Evolutionary conservation across 2,329 filamentous ascomycete genomes (phyloP).

Genomic region (Didymosphaeria variabile): DNA sequence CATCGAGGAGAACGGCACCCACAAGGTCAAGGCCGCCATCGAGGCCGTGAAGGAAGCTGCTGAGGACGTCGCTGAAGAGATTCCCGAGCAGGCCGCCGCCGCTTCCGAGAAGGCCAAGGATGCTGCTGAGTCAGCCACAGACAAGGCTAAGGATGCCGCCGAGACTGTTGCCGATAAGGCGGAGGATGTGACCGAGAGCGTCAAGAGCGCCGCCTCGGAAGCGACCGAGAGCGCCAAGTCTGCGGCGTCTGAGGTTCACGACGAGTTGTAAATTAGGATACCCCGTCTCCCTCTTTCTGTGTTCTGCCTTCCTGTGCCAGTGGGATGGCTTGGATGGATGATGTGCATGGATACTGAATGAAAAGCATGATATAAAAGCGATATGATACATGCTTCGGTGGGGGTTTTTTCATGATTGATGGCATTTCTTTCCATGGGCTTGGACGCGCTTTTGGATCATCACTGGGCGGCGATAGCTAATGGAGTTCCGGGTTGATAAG

Average conservation of each 20-base stretch:
- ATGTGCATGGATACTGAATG: constrained; percentile 12
- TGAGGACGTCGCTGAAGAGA: constrained; percentile 48
- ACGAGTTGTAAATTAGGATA: constrained; percentile 74
- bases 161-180: constrained; percentile 21
- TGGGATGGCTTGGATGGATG: constrained; percentile 10
- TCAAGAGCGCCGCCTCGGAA: constrained; percentile 52
- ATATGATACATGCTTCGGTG: constrained; percentile 16
- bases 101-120: constrained; percentile 48
- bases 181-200: constrained; percentile 49
- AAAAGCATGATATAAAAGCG: constrained; percentile 17
- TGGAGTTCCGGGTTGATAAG: constrained; percentile 16
- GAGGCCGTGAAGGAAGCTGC: constrained; percentile 59
- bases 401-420: neutral
- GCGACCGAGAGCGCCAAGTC: constrained; percentile 50
- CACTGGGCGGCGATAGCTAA: constrained; percentile 15
- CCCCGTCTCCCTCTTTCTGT: constrained; percentile 10
- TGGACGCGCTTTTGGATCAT: constrained; percentile 9
- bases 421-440: constrained; percentile 7
- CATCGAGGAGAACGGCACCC: constrained; percentile 93
- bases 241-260: constrained; percentile 61
- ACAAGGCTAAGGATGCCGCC: constrained; percentile 47
- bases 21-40: constrained; percentile 75
- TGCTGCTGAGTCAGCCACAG: constrained; percentile 28
- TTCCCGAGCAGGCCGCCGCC: constrained; percentile 51
- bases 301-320: constrained; percentile 8